Base-by-base conservation (phyloP, 2,329 filamentous ascomycete genomes). In the Colletotrichum sp. region DNA sequence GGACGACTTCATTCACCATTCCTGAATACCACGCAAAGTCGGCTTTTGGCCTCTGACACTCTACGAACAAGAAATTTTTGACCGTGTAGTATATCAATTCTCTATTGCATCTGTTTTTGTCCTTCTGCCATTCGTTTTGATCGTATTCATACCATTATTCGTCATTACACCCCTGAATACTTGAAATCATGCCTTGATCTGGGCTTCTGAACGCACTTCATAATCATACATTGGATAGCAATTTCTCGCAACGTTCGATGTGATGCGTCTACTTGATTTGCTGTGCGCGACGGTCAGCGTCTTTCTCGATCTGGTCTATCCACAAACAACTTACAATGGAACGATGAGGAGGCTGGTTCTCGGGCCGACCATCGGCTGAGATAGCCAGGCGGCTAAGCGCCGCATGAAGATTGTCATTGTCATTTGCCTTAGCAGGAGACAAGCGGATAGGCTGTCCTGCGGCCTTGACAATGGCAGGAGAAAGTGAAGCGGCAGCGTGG, bases 401-500 rank as follows among this genome's bases (percentile, higher is more conserved):
- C 34, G 79, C 34, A 44, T 69, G 72, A n/a, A 77, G 60, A 24
- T 82, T 80, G 44, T 75, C 80, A 10, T 71, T 49, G 16, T 81
- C 80, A n/a, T 75, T 72, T 12, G 79, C 62, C 72, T 83, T 87
- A 59, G 71, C 71, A 16, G 77, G 76, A 13, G 81, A 79, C 18
- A 71, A 71, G 65, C 84, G 85, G 67, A 82, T 78, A 59, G 85
- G 83, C 32, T 68, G 69, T 28, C 79, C 79, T 28, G 83, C 81
- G 24, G 83, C 79, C 76, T 87, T 87, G 44, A 84, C 85, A 64
- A 88, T 85, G 26, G 86, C 81, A 18, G 88, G 88, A 12, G 85
- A 83, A 24, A 90, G 83, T 63, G 88, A 90, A 26, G 89, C 89
- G 12, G 89, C 88, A 26, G 89, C 89, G 79, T 90, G 84, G 21